Base-by-base conservation (phyloP, 331 rosid genomes). In the Quercus phellos region DNA sequence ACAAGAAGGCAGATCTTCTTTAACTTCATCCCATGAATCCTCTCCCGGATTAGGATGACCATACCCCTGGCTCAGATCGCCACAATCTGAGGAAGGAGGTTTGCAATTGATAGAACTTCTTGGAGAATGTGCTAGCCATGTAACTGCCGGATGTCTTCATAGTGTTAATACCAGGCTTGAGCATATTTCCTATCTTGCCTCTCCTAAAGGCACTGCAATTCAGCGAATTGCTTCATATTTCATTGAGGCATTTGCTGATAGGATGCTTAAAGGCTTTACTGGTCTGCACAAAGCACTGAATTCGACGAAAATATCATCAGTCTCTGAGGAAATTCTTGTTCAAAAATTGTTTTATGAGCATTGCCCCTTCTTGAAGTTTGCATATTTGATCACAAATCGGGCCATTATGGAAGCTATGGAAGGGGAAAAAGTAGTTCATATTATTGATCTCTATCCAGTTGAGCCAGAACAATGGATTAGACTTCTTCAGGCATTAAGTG, bases 391-490 rank as follows among this genome's bases (percentile, higher is more conserved):
- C 53, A 88, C 95, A 22, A 94, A 94, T 71, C 98, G 84, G 68
- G 97, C 96, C 11, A 94, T 94, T 68, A 68, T 90, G 2, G 97
- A 94, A 79, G 85, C 93, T 0, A 94, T 94, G 97, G 92, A 89
- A 53, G 88, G 86, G 19, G 98, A 94, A 83, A 82, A 74, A 34
- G 75, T 88, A 60, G 86, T 94, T 79, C 98, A 94, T 34, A 89
- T 94, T 14, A 88, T 94, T 77, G 98, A 94, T 86, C 90, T 94
- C 21, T 85, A 90, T 60, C 86, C 92, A 46, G 88, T 82, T 70
- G 93, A 94, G 74, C 96, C 97, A 30, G 93, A 91, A 0, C 98
- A 94, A 61, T 92, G 97, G 98, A 78, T 90, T 53, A 81, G 90
- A 73, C 88, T 94, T 72, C 72, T 94, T 11, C 89, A 76, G 55